phyloP scores from a whole-genome alignment of 2,329 filamentous ascomycete species.

The Xylariaceae sp. region DNA sequence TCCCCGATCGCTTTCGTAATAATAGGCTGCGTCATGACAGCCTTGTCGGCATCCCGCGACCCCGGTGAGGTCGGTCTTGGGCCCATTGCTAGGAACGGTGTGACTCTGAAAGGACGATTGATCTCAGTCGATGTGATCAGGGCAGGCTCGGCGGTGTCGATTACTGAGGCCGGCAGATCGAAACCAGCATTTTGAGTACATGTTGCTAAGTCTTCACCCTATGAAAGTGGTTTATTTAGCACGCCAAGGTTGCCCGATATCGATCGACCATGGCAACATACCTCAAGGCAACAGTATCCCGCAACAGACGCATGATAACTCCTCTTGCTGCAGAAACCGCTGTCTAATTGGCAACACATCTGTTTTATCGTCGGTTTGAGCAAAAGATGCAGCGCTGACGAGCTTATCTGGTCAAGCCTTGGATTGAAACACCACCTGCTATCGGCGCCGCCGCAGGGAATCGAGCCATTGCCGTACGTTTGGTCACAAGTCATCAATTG shows the following conservation, averaged over 20 bases:
- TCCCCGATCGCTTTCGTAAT: neutral
- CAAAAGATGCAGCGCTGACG: neutral
- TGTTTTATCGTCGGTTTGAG: constrained; percentile 19
- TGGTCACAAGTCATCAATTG: constrained; percentile 31
- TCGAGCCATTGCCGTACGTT: constrained; percentile 32
- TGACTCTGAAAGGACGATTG: constrained; percentile 20
- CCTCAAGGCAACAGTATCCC: constrained; percentile 36
- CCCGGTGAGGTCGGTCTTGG: constrained; percentile 9
- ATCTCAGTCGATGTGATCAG: constrained; percentile 6
- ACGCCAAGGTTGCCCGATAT: neutral
- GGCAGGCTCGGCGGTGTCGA: constrained; percentile 5
- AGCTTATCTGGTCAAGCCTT: constrained; percentile 31
- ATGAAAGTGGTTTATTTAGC: constrained; percentile 12
- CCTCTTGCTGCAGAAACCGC: constrained; percentile 33
- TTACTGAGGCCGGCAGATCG: constrained; percentile 22
- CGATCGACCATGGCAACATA: constrained; percentile 19
- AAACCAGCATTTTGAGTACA: constrained; percentile 35
- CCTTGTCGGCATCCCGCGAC: neutral
- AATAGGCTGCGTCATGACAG: neutral
- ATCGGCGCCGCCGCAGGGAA: constrained; percentile 28
- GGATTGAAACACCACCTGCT: constrained; percentile 35
- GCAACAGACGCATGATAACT: constrained; percentile 36
- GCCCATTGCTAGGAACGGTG: constrained; percentile 19
- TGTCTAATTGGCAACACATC: constrained; percentile 34
- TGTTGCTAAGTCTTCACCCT: constrained; percentile 33